Percentiles rank a stretch among this genome's conserved stretches.
These are phyloP conservation scores for Hysterium pulicare DNA, from an alignment of 2,329 filamentous ascomycete genomes.

Conservation along the genomic window DNA sequence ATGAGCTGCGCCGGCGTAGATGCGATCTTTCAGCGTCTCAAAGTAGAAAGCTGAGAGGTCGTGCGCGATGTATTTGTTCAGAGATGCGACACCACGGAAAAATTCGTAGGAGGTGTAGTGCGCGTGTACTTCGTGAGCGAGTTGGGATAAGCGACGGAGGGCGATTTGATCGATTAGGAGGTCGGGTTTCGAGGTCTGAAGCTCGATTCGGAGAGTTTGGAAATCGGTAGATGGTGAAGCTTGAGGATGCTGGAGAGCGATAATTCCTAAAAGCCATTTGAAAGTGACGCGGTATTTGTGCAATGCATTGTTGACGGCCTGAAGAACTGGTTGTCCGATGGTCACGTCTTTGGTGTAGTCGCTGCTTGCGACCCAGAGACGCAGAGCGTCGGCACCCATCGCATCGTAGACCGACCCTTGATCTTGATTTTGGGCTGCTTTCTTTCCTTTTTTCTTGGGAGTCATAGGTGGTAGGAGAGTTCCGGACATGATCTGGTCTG, in stretches of 20 bases:
- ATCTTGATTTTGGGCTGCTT: conserved; percentile 24
- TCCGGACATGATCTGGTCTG: conserved; percentile 80
- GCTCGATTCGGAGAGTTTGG: conserved; percentile 13
- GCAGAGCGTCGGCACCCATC: conserved; percentile 80
- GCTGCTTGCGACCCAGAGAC: conserved; percentile 86
- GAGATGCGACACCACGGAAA: conserved; percentile 66
- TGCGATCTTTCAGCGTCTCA: conserved; percentile 83
- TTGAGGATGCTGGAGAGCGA: conserved; percentile 42
- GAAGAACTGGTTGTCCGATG: conserved; percentile 73
- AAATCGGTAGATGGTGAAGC: conserved; percentile 25
- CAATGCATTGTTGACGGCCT: conserved; percentile 70
- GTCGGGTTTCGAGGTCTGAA: conserved; percentile 5
- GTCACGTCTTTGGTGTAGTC: conserved; percentile 88
- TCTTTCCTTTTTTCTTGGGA: conserved; percentile 53
- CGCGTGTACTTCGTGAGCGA: conserved; percentile 61
- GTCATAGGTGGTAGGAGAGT: conserved; percentile 69
- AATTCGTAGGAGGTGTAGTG: conserved; percentile 75
- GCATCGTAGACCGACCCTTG: conserved; percentile 55
- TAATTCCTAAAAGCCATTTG: conserved; percentile 81
- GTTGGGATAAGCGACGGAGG: conserved; percentile 66
- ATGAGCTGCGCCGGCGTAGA: conserved; percentile 76
- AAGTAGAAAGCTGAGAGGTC: conserved; percentile 93
- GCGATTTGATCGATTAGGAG: conserved; percentile 60
- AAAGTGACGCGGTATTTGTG: conserved; percentile 86
- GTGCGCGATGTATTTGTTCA: conserved; percentile 78